phyloP scores from a whole-genome alignment of 2,329 filamentous ascomycete species.

The Scortechinia acanthostroma region DNA sequence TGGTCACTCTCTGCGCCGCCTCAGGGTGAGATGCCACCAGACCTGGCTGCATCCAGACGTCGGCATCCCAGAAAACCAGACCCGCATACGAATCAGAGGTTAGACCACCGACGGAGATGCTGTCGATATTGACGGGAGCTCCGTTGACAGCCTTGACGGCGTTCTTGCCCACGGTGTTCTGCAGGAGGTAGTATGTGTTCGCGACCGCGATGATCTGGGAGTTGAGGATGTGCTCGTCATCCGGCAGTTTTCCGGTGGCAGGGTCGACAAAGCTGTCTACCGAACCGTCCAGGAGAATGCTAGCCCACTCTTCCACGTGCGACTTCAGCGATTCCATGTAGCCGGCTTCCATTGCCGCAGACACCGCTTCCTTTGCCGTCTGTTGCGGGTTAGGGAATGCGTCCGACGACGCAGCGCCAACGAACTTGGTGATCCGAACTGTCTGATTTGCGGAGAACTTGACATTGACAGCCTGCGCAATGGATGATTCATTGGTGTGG shows the following conservation, averaged over 20 bases:
- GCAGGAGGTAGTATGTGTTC: constrained; percentile 46
- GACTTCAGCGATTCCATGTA: constrained; percentile 43
- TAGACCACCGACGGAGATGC: constrained; percentile 62
- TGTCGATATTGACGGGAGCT: constrained; percentile 42
- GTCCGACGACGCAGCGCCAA: constrained; percentile 64
- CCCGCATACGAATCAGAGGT: constrained; percentile 63
- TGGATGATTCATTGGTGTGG: constrained; percentile 50
- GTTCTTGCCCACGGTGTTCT: constrained; percentile 32
- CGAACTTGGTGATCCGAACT: constrained; percentile 54
- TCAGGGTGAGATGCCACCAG: constrained; percentile 56
- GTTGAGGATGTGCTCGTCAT: constrained; percentile 45
- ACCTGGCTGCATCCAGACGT: constrained; percentile 38
- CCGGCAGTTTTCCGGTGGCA: constrained; percentile 44
- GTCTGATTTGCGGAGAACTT: constrained; percentile 40
- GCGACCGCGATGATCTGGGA: constrained; percentile 40
- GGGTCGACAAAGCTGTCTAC: constrained; percentile 57
- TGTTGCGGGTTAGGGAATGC: constrained; percentile 50
- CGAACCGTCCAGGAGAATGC: constrained; percentile 48
- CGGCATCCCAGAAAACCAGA: constrained; percentile 29
- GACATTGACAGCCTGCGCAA: constrained; percentile 52
- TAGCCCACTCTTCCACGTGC: constrained; percentile 55
- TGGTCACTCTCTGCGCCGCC: constrained; percentile 53
- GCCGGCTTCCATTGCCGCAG: constrained; percentile 37
- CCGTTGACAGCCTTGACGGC: constrained; percentile 35
- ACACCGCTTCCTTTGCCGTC: constrained; percentile 45